Percentiles rank a stretch among this genome's conserved stretches.
Conservation (phyloP, 2,329 filamentous ascomycete species). For the Xylaria sp. region DNA sequence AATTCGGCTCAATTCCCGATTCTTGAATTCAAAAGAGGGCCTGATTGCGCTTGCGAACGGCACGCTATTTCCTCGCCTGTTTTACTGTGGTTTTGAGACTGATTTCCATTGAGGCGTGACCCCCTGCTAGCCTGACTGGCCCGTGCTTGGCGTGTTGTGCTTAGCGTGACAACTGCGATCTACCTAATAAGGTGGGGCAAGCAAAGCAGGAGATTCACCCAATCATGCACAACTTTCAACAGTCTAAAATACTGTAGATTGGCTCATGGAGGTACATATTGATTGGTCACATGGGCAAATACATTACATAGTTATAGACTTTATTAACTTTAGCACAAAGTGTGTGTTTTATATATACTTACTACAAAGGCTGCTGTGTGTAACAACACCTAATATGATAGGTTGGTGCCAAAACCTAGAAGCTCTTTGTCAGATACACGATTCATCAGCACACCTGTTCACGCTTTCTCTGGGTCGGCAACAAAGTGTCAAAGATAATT, state of each 20-base stretch:
- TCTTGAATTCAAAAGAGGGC: conserved; percentile 38
- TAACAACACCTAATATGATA: neutral
- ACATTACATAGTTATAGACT: neutral
- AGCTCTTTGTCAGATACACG: neutral
- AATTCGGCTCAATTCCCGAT: conserved; percentile 36
- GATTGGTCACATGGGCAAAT: neutral
- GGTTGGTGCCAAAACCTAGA: neutral
- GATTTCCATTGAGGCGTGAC: conserved; percentile 32
- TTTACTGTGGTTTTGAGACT: conserved; percentile 43
- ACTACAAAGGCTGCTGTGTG: neutral
- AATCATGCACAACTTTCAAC: neutral
- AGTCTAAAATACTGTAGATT: neutral
- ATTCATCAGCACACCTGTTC: neutral
- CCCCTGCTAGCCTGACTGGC: conserved; percentile 11
- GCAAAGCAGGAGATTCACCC: neutral
- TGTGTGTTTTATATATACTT: neutral
- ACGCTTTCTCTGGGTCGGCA: neutral
- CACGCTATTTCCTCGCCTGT: conserved; percentile 40
- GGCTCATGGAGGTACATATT: neutral
- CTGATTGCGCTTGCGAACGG: conserved; percentile 38
- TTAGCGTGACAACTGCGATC: neutral
- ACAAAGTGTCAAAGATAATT: neutral
- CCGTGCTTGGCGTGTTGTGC: conserved; percentile 13
- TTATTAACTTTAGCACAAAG: neutral
- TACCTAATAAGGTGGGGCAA: too few relatives aligned